Evolutionary conservation across 352 stramenopile genomes (phyloP), one percentile per base, ranked within the genome.

Genomic region (Pilasporangium apinafurcum): DNA sequence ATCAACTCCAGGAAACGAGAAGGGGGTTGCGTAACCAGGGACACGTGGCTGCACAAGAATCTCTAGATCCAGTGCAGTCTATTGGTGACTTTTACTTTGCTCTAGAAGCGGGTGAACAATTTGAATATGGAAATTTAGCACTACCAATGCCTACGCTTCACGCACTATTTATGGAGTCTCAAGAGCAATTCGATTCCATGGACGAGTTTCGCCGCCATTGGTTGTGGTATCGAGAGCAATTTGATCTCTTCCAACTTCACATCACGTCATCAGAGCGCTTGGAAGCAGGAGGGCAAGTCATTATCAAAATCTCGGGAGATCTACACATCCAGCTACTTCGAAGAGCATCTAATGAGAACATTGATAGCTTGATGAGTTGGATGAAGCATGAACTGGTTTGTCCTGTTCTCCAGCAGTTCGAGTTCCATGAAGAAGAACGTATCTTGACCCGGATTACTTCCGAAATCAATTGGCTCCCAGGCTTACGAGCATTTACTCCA

Each of bases 401-500:
- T 12, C 59, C 68, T 21, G 48, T 78, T 18, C 53, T 48, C 16
- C 68, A 78, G 24, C 65, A 68, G 12, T 78, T 76, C 20, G 59
- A 78, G 34, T 73, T 79, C 38, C 53, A 76, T 25, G 26, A 29
- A 3, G 24, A 33, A 0, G 25, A 65, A 8, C 40, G 46, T n/a
- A 20, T 50, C 0, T 38, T 76, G 27, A 61, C 55, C 13, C 63
- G 60, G 14, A 63, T 82, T 35, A 76, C 66, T 0, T 74, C 59
- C 5, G 69, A 82, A 29, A 60, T 79, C 31, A 66, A 82, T 42
- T 59, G 72, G 37, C 28, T 79, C 0, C 45, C 48, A 4, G 68
- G 59, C 1, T 24, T 64, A 20, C n/a, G n/a, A n/a, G n/a, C n/a
- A n/a, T n/a, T n/a, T n/a, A n/a, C n/a, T n/a, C n/a, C n/a, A n/a